A percentile compares a stretch with the other conserved stretches of the same genome.
Conservation (phyloP, 768 basidiomycete genomes). For the Amanita jacksonii region DNA sequence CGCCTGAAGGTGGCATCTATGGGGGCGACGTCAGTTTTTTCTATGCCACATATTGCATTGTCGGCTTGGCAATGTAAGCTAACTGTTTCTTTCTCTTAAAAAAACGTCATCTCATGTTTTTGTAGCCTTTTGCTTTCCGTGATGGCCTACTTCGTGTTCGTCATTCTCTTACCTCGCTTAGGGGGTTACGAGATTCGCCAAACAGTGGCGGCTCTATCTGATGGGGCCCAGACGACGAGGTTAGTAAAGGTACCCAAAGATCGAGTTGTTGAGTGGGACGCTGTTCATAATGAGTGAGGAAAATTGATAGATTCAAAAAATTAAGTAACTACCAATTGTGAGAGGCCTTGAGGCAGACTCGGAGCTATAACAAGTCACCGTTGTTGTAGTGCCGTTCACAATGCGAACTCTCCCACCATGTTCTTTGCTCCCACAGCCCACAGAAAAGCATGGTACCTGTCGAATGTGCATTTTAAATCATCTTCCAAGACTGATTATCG, state of each 20-base stretch:
- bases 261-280: constrained; percentile 25
- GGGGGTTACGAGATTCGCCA: constrained; percentile 37
- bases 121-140: constrained; percentile 22
- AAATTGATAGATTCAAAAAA: constrained; percentile 17
- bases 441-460: constrained; percentile 5
- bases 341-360: too few species aligned
- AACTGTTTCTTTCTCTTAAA: not conserved
- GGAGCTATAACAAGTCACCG: too few species aligned
- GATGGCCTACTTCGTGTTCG: constrained; percentile 25
- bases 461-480: not conserved
- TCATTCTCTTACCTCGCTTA: constrained; percentile 31
- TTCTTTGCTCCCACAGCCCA: not conserved
- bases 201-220: constrained; percentile 31
- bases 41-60: constrained; percentile 32
- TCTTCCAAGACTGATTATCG: not conserved
- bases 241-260: constrained; percentile 23
- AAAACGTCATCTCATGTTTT: not conserved
- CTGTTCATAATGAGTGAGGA: constrained; percentile 24
- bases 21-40: constrained; percentile 33
- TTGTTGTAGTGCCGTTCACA: too few species aligned
- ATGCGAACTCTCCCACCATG: not conserved
- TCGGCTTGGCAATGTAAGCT: constrained; percentile 26
- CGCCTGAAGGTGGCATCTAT: constrained; percentile 27
- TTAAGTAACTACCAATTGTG: too few species aligned
- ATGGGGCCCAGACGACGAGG: constrained; percentile 22